Evolutionary conservation across 2,329 filamentous ascomycete species (phyloP), one percentile per base, ranked within the genome.

Genomic region (Thielaviopsis cerberus): DNA sequence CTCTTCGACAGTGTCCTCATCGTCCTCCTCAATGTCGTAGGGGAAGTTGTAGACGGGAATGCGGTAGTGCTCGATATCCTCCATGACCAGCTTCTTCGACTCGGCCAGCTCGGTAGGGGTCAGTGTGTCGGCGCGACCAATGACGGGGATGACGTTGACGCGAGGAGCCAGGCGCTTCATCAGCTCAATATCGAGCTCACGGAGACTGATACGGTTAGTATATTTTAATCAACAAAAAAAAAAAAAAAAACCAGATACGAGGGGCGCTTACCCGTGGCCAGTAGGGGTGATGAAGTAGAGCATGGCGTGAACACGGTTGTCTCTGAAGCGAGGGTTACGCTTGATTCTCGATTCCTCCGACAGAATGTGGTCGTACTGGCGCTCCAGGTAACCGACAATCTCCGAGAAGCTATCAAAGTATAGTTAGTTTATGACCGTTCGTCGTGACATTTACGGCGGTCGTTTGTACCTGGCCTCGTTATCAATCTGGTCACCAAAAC

Each of bases 31-130:
- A 62, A 98, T 94, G 66, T 98, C 92, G 76, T 98, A 98, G 54
- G 92, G 92, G 79, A 98, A 98, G 81, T 98, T 98, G 81, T 98
- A 98, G 64, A 98, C 91, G 53, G 92, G 92, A 66, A 98, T 98
- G 69, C 92, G 86, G 78, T 98, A 98, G 74, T 98, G 92, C 75
- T 98, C 92, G 66, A 98, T 98, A 70, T 98, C 92, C 77, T 98
- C 92, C 92, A 98, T 98, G 69, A 98, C 90, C 62, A 98, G 81
- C 80, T 97, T 98, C 83, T 98, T 98, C 65, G 91, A 97, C 74
- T 98, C 92, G 64, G 92, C 92, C 63, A 98, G 80, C 76, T 98
- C 92, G 64, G 88, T 85, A 45, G 92, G 92, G 59, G 92, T 98
- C 63, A 98, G 84, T 23, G 92, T 94, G 72, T 98, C 92, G 69